These are phyloP conservation scores for Fomitopsis palustris DNA, from an alignment of 1,284 basidiomycete species.

Conservation along the genomic window DNA sequence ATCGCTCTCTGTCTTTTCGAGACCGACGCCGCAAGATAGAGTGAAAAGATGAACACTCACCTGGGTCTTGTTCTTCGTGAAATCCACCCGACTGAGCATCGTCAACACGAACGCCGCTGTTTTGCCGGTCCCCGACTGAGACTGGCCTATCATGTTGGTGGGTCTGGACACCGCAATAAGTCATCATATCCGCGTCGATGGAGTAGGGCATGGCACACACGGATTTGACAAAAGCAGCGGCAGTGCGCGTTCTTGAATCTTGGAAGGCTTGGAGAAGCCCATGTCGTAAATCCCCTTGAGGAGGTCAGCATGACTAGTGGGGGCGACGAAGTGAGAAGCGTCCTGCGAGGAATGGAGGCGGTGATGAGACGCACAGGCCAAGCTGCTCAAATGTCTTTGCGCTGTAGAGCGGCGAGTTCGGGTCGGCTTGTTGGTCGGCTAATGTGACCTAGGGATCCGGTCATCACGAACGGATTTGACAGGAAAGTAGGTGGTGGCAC, in stretches of 20 bases:
- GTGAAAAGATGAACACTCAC: slow-evolving; percentile 36
- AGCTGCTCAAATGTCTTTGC: slow-evolving; percentile 95
- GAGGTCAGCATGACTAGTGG: slow-evolving; percentile 75
- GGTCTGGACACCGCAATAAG: slow-evolving; percentile 51
- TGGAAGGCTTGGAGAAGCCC: slow-evolving; percentile 97
- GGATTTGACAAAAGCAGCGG: slow-evolving; percentile 91
- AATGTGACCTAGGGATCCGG: slow-evolving; percentile 76
- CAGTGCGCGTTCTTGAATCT: slow-evolving; percentile 97
- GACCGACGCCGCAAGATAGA: not conserved
- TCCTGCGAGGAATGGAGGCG: not conserved
- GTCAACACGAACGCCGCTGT: slow-evolving; percentile 98
- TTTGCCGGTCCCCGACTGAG: slow-evolving; percentile 98
- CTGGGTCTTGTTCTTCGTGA: slow-evolving; percentile 80
- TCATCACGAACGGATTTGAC: slow-evolving; percentile 15
- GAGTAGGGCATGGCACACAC: slow-evolving; percentile 37
- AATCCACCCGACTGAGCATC: slow-evolving; percentile 95
- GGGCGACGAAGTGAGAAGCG: not conserved
- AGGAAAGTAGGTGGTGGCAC: slow-evolving; percentile 22
- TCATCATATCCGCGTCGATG: not conserved
- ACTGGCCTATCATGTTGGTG: slow-evolving; percentile 98
- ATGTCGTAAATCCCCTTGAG: slow-evolving; percentile 96
- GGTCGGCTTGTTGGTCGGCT: slow-evolving; percentile 95
- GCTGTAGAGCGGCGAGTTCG: slow-evolving; percentile 93
- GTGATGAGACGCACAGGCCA: slow-evolving; percentile 64
- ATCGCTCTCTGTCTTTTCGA: not conserved